A percentile compares a stretch with the other conserved stretches of the same genome.
phyloP scores from a whole-genome alignment of 805 yeast species.

The Candida chauliodis region DNA sequence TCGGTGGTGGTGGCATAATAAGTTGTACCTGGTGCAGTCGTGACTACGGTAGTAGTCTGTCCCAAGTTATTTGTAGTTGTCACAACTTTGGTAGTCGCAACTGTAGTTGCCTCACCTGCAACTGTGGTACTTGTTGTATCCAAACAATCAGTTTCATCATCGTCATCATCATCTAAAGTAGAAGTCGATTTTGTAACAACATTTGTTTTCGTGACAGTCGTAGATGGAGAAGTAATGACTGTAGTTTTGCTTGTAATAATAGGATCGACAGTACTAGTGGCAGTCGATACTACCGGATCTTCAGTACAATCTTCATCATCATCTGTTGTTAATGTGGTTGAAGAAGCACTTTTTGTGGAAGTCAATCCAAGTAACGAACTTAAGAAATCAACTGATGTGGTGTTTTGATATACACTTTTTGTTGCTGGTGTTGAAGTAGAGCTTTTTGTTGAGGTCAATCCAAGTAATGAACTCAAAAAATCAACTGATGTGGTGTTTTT shows the following conservation, averaged over 20 bases:
- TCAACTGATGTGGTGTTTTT: not conserved
- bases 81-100: constrained; percentile 2
- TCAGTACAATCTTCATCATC: constrained; percentile 3
- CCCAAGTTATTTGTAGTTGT: constrained; percentile 2
- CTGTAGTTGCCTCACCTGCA: not conserved
- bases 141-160: constrained; percentile 3
- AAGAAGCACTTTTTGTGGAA: not conserved
- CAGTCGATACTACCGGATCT: not conserved
- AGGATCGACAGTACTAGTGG: not conserved
- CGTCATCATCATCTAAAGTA: not conserved
- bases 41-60: not conserved
- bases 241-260: not conserved
- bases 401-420: not conserved
- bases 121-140: not conserved
- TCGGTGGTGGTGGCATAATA: not conserved
- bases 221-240: not conserved
- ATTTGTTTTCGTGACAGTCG: not conserved
- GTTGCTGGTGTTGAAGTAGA: not conserved
- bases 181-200: not conserved
- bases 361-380: constrained; percentile 6
- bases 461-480: constrained; percentile 5
- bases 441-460: not conserved
- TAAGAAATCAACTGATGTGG: constrained; percentile 3
- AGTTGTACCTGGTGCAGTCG: not conserved
- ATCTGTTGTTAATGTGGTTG: not conserved